Evolutionary conservation across 352 stramenopile genomes (phyloP), one percentile per base, ranked within the genome.

Genomic region (Peronospora belbahrii): DNA sequence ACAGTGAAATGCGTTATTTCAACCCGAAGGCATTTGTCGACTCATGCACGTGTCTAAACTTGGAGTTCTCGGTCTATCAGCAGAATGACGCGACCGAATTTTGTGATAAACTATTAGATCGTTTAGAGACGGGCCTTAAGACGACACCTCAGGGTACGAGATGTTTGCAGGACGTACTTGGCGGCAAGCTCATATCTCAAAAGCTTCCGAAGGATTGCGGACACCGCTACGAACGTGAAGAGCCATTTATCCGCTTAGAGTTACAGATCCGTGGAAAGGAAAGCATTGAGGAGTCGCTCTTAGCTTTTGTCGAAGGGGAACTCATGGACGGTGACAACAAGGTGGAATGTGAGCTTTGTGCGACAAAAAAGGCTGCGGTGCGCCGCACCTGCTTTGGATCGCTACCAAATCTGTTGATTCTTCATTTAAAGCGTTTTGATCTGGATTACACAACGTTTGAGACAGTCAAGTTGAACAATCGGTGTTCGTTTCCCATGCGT

Each of bases 291-390:
- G 96, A 99, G 62, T 97, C 90, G 5, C 76, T 99, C 3, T 75
- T 88, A 18, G 83, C 73, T 4, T 98, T 98, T 55, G 96, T 98
- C n/a, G 93, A 98, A 70, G 94, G 94, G 15, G 97, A 99, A 65
- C 82, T 98, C n/a, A 99, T 99, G 95, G 94, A 98, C 56, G 96
- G 96, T 7, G 95, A 98, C 64, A 99, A 99, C 67, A 97, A 98
- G 67, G 87, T 97, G 18, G 89, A 97, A 52, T 99, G 97, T 52
- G 96, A 99, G 52, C 64, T 88, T 2, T 99, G 96, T 67, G 95
- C 87, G 22, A 96, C 94, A 10, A 99, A 99, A 52, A 98, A 97
- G 44, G 96, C 97, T 52, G 97, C 95, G 13, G 80, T 98, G 6
- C 73, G 97, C 19, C 70, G 95, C 39, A 98, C 93, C 8, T 97